These are phyloP conservation scores for Trypanosoma mega DNA, from an alignment of 208 protist species.

Conservation along the genomic window DNA sequence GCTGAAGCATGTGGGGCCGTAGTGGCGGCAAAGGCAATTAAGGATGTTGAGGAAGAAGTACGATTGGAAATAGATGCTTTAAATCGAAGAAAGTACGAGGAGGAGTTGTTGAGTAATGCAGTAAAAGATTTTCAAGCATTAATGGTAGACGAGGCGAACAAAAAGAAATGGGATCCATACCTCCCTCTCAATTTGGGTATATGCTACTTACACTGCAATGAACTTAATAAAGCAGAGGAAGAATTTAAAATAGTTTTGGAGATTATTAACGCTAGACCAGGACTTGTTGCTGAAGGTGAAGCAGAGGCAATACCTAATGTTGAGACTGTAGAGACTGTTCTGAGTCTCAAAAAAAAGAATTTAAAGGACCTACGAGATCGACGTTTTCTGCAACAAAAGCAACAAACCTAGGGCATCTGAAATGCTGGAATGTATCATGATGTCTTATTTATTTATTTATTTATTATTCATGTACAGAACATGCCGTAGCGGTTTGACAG, in stretches of 20 bases:
- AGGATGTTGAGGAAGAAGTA: conserved; percentile 50
- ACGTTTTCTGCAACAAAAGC: conserved; percentile 14
- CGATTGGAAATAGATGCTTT: conserved; percentile 24
- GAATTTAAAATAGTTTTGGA: conserved; percentile 57
- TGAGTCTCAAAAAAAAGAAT: conserved; percentile 50
- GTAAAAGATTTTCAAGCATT: conserved; percentile 51
- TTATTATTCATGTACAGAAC: too few relatives aligned
- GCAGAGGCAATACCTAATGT: conserved; percentile 64
- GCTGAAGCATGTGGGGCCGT: not conserved
- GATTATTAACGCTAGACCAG: conserved; percentile 53
- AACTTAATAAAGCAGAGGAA: conserved; percentile 65
- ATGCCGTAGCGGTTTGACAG: too few relatives aligned
- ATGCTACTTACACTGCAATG: conserved; percentile 56
- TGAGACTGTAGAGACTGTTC: conserved; percentile 48
- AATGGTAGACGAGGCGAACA: conserved; percentile 27
- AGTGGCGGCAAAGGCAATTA: conserved; percentile 17
- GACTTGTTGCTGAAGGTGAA: conserved; percentile 54
- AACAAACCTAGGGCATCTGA: not conserved
- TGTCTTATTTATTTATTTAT: conserved; percentile 1
- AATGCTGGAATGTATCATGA: conserved; percentile 14
- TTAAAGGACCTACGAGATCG: conserved; percentile 38
- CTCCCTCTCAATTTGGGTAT: conserved; percentile 72
- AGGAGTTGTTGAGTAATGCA: conserved; percentile 32
- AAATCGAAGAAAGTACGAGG: conserved; percentile 27
- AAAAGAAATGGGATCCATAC: conserved; percentile 41